A percentile compares a stretch with the other conserved stretches of the same genome.
Evolutionary conservation across 2,329 filamentous ascomycete genomes (phyloP).

Genomic region (Colletotrichum sp.): DNA sequence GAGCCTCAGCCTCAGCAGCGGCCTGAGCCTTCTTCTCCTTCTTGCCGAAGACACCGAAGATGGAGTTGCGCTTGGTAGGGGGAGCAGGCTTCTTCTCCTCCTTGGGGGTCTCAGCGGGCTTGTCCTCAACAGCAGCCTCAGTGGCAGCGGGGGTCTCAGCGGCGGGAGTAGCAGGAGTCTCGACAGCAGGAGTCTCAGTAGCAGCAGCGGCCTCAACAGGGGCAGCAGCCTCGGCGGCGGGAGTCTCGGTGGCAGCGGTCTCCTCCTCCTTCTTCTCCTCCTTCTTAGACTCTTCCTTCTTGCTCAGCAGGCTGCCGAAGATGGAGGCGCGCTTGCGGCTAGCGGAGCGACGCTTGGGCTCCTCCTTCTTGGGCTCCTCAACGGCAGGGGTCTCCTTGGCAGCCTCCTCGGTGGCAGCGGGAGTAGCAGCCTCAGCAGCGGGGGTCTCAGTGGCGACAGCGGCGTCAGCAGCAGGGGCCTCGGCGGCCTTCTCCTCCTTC

Average conservation of each 20-base stretch:
- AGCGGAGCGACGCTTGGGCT: conserved; percentile 66
- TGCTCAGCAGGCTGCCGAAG: conserved; percentile 62
- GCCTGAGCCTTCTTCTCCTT: conserved; percentile 66
- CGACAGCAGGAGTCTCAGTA: conserved; percentile 35
- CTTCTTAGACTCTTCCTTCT: conserved; percentile 56
- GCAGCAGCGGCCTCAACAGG: conserved; percentile 32
- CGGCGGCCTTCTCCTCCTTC: conserved; percentile 50
- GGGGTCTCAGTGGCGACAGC: conserved; percentile 34
- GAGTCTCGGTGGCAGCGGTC: conserved; percentile 35
- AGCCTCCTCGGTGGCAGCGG: conserved; percentile 31
- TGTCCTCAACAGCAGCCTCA: conserved; percentile 41
- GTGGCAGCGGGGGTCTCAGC: conserved; percentile 39
- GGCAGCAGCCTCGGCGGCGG: conserved; percentile 33
- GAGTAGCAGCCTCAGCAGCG: conserved; percentile 30
- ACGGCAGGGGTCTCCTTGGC: conserved; percentile 37
- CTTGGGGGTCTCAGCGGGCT: conserved; percentile 37
- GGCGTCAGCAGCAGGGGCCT: conserved; percentile 43
- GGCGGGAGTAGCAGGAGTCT: conserved; percentile 33
- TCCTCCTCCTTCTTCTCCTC: conserved; percentile 47
- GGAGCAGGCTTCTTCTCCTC: conserved; percentile 49
- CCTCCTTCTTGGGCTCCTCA: conserved; percentile 55
- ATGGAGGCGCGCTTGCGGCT: conserved; percentile 71
- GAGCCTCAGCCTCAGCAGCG: conserved; percentile 52
- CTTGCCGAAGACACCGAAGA: conserved; percentile 60
- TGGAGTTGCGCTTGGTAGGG: conserved; percentile 60